These are phyloP conservation scores for Penicillium lagena DNA, from an alignment of 495 filamentous ascomycete genomes.

Conservation along the genomic window DNA sequence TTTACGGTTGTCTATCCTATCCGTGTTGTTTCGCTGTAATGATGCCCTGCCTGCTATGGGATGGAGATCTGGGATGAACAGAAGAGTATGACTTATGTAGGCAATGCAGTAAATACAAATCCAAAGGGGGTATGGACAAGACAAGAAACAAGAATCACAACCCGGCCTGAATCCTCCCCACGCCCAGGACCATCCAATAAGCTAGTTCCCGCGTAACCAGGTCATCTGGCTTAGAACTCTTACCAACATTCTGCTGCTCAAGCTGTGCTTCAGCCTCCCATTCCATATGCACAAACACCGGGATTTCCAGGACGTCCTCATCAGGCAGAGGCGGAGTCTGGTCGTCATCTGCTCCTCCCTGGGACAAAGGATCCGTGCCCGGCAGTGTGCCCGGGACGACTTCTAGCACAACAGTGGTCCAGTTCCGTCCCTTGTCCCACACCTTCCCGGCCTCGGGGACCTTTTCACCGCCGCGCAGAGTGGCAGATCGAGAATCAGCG, in stretches of 20 bases:
- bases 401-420: slow-evolving; percentile 87
- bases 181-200: slow-evolving; percentile 90
- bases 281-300: slow-evolving; percentile 85
- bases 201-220: slow-evolving; percentile 68
- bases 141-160: slow-evolving; percentile 7
- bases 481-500: slow-evolving; percentile 21
- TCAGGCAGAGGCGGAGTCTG: slow-evolving; percentile 49
- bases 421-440: slow-evolving; percentile 92
- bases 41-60: slow-evolving; percentile 12
- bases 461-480: slow-evolving; percentile 39
- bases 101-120: slow-evolving; percentile 1
- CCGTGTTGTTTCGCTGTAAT: slow-evolving; percentile 22
- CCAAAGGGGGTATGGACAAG: slow-evolving; percentile 1
- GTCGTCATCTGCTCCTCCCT: slow-evolving; percentile 6
- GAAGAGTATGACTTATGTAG: slow-evolving; percentile 1
- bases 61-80: slow-evolving; percentile 10
- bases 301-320: slow-evolving; percentile 91
- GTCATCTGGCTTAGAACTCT: slow-evolving; percentile 40
- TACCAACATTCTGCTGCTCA: slow-evolving; percentile 51
- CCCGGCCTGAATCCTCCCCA: slow-evolving; percentile 59
- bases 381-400: slow-evolving; percentile 64
- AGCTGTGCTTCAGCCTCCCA: slow-evolving; percentile 77
- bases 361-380: slow-evolving; percentile 17
- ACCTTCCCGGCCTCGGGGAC: slow-evolving; percentile 87
- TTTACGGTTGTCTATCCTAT: slow-evolving; percentile 27